These are phyloP conservation scores for Apium graveolens DNA, from an alignment of 129 eudicot genomes.

Conservation along the genomic window DNA sequence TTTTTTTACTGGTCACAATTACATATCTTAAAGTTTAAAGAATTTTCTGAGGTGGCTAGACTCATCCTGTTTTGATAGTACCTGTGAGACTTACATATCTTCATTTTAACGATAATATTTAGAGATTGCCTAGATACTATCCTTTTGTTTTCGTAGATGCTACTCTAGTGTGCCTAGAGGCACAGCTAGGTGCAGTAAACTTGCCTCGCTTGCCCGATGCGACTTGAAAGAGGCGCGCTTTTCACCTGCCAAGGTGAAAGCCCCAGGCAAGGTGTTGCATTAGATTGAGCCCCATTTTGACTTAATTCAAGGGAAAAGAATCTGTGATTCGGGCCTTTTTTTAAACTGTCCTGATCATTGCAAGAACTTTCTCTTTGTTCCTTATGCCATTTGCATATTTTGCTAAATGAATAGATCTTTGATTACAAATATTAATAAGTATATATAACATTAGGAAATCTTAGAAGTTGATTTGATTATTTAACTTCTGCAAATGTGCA, in stretches of 20 bases:
- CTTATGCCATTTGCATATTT: background rate
- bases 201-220: background rate
- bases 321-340: background rate
- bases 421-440: background rate
- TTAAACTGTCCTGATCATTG: background rate
- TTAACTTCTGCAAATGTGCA: background rate
- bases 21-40: background rate
- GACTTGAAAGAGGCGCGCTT: background rate
- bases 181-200: background rate
- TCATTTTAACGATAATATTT: background rate
- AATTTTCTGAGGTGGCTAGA: background rate
- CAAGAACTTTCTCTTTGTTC: background rate
- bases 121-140: background rate
- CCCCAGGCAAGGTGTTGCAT: background rate
- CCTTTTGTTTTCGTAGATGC: background rate
- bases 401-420: background rate
- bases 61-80: background rate
- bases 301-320: background rate
- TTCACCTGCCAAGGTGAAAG: background rate
- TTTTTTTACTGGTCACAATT: background rate
- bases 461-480: background rate
- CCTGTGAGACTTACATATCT: background rate
- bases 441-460: background rate
- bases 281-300: background rate
- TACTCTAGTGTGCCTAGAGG: background rate